Conservation (phyloP, 176 grass and related monocot species). For the maize (Zea mays) region Zm-B73-REFERENCE-NAM-5.0 NC_050105.1:60460001-60460500, state of each 20-base stretch:
- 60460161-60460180: not conserved
- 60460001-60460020: not conserved
- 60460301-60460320: slow-evolving; percentile 12
- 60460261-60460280: slow-evolving; percentile 27
- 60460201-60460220: not conserved
- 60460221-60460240: not conserved
- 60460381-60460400: slow-evolving; percentile 41
- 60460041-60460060: slow-evolving; percentile 5
- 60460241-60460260: not conserved
- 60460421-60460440: slow-evolving; percentile 41
- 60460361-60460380: not conserved
- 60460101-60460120: slow-evolving; percentile 35
- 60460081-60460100: slow-evolving; percentile 51
- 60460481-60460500: not conserved
- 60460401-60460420: slow-evolving; percentile 45
- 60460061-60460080: slow-evolving; percentile 42
- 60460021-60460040: slow-evolving; percentile 12
- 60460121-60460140: not conserved
- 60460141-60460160: slow-evolving; percentile 43
- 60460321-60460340: slow-evolving; percentile 14
- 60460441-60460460: slow-evolving; percentile 49
- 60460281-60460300: slow-evolving; percentile 32
- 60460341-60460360: not conserved
- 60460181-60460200: not conserved
- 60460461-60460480: not conserved